Evolutionary conservation across 2,329 filamentous ascomycete genomes (phyloP).

Genomic region (Coniochaeta hoffmannii): DNA sequence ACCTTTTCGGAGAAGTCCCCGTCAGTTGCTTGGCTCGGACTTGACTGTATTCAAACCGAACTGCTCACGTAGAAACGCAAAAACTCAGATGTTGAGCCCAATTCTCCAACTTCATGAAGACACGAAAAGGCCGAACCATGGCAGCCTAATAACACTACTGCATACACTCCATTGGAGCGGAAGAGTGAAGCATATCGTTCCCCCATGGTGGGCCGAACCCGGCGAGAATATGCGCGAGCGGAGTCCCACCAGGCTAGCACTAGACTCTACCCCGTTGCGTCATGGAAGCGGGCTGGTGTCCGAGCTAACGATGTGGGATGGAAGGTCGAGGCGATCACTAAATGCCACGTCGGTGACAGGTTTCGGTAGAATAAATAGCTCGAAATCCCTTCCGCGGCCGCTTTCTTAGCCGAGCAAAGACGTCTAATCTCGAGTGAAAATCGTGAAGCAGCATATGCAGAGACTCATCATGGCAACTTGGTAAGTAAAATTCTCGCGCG

Average conservation of each 20-base stretch:
- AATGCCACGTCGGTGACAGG: neutral
- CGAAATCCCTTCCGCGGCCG: neutral
- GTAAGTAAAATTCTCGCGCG: conserved; percentile 3
- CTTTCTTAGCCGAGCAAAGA: neutral
- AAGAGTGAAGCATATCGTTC: neutral
- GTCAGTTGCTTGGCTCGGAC: too few species aligned
- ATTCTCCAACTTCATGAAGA: too few species aligned
- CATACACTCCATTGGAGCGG: neutral
- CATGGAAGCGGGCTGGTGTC: neutral
- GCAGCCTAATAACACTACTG: too few species aligned
- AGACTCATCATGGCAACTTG: conserved; percentile 1
- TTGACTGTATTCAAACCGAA: too few species aligned
- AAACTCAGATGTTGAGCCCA: too few species aligned
- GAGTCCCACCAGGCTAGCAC: neutral
- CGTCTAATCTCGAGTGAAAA: neutral
- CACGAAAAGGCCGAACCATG: too few species aligned
- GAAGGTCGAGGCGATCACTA: neutral
- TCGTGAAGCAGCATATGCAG: neutral
- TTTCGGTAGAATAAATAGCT: neutral
- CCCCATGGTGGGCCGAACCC: neutral
- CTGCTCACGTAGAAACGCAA: too few species aligned
- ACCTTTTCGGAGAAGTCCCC: too few species aligned
- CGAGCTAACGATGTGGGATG: neutral
- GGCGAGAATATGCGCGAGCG: neutral
- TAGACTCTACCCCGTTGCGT: too few species aligned